These are phyloP conservation scores for Sisymbrium altissimum DNA, from an alignment of 345 rosid species.

Conservation along the genomic window DNA sequence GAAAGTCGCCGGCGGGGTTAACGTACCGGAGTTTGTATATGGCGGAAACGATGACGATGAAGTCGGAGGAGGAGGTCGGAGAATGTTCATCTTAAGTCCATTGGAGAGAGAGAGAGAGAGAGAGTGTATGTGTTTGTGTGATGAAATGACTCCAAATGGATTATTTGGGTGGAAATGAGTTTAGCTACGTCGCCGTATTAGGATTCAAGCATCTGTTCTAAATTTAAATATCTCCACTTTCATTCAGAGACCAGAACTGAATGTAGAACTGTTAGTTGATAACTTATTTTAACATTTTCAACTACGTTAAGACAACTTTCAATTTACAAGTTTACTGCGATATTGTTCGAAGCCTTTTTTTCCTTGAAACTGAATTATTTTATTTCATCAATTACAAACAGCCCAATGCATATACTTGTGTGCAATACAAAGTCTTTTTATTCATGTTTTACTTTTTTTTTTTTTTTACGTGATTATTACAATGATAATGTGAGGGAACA, in stretches of 20 bases:
- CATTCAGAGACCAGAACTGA: neutral
- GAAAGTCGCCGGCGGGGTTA: neutral
- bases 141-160: conserved; percentile 9
- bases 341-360: too few species aligned
- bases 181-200: conserved; percentile 44
- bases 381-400: neutral
- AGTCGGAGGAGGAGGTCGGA: conserved; percentile 37
- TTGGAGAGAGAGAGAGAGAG: conserved; percentile 3
- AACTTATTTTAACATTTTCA: too few species aligned
- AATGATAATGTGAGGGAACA: neutral
- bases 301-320: neutral
- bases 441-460: neutral
- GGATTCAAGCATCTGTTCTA: neutral
- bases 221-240: conserved; percentile 13
- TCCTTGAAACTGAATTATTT: neutral
- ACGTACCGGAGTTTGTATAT: neutral
- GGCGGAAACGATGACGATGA: conserved; percentile 34
- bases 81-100: conserved; percentile 70
- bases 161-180: conserved; percentile 45
- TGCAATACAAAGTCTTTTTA: neutral
- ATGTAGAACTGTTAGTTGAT: neutral
- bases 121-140: too few species aligned
- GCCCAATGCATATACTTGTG: neutral
- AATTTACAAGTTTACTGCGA: neutral
- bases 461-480: neutral